Evolutionary conservation across 441 rosid genomes (phyloP).

Genomic region (Cnidoscolus chayamansa): DNA sequence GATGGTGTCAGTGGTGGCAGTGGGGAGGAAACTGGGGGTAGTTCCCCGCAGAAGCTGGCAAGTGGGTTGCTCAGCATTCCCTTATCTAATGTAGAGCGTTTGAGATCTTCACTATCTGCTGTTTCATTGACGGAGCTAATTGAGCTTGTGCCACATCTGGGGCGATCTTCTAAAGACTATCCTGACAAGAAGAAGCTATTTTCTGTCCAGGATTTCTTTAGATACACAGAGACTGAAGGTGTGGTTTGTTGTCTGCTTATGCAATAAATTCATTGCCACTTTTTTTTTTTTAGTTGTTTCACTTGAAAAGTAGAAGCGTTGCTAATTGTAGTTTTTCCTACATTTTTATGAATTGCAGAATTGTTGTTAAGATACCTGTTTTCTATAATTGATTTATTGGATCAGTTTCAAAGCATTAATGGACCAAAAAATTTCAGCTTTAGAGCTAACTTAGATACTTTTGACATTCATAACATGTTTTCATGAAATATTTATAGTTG

Average conservation of each 20-base stretch:
- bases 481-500: background rate
- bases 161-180: conserved; percentile 71
- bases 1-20: conserved; percentile 39
- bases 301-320: background rate
- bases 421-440: background rate
- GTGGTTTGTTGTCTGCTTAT: conserved; percentile 23
- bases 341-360: background rate
- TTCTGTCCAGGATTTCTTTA: conserved; percentile 96
- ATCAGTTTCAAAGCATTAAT: background rate
- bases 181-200: conserved; percentile 93
- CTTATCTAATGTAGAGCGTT: conserved; percentile 86
- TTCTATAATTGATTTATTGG: background rate
- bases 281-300: background rate
- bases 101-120: conserved; percentile 74
- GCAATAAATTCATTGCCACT: conserved; percentile 9
- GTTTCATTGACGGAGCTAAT: conserved; percentile 77
- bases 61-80: conserved; percentile 79
- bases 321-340: no score
- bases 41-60: conserved; percentile 64
- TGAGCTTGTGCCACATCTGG: conserved; percentile 79
- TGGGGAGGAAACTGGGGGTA: conserved; percentile 54
- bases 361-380: background rate
- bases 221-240: conserved; percentile 98
- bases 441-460: background rate
- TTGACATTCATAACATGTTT: background rate